Evolutionary conservation across 2,329 filamentous ascomycete species (phyloP).

Genomic region (Alternaria ethzedia): DNA sequence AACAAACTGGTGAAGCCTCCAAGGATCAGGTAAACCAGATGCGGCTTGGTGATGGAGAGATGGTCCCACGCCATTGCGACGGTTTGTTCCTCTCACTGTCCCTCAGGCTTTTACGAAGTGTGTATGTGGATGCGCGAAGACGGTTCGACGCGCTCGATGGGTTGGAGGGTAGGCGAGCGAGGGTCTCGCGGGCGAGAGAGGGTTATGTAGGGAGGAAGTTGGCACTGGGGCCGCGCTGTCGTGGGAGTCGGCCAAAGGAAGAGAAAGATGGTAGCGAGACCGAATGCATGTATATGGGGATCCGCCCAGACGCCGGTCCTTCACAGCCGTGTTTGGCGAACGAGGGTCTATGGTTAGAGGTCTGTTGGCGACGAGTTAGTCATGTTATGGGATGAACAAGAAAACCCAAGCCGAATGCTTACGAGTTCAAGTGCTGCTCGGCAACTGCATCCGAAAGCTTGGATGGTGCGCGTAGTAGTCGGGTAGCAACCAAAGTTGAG

Average conservation of each 20-base stretch:
- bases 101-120: constrained; percentile 11
- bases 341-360: constrained; percentile 13
- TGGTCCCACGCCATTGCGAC: constrained; percentile 76
- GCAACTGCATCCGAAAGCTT: constrained; percentile 12
- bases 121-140: neutral
- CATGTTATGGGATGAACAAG: neutral
- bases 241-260: constrained; percentile 23
- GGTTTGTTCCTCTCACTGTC: neutral
- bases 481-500: neutral
- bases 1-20: constrained; percentile 97
- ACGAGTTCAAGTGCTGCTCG: constrained; percentile 5
- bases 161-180: neutral
- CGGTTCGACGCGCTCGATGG: neutral
- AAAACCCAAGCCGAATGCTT: constrained; percentile 7
- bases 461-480: constrained; percentile 2
- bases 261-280: constrained; percentile 21
- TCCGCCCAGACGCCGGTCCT: constrained; percentile 60
- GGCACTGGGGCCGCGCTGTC: constrained; percentile 28
- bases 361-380: neutral
- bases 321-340: constrained; percentile 27
- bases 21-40: constrained; percentile 97
- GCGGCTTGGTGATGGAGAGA: constrained; percentile 86
- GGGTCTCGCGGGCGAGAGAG: neutral
- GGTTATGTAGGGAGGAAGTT: constrained; percentile 36
- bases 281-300: constrained; percentile 54